Conservation (phyloP, 352 stramenopile genomes). For the Peronospora farinosa region DNA sequence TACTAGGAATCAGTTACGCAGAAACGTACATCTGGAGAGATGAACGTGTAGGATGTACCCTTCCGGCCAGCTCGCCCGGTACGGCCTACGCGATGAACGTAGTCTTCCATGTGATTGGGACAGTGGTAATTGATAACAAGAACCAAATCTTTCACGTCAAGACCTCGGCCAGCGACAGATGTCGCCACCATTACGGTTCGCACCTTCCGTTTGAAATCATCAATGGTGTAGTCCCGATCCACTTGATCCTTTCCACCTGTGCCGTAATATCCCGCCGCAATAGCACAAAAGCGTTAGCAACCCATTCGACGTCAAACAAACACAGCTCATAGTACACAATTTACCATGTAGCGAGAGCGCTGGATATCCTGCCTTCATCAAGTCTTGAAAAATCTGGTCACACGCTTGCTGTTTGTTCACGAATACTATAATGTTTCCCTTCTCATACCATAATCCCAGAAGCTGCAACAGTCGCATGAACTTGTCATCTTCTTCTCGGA, state of each 20-base stretch:
- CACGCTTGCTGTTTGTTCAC: constrained; percentile 97
- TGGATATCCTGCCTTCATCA: constrained; percentile 94
- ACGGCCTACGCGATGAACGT: constrained; percentile 97
- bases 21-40: constrained; percentile 88
- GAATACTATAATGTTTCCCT: constrained; percentile 98
- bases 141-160: constrained; percentile 97
- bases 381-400: constrained; percentile 95
- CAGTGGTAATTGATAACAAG: constrained; percentile 99
- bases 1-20: neutral
- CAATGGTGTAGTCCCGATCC: constrained; percentile 98
- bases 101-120: constrained; percentile 99
- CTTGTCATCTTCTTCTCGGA: constrained; percentile 98
- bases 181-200: constrained; percentile 92
- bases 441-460: constrained; percentile 94
- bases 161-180: constrained; percentile 93
- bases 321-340: neutral
- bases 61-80: constrained; percentile 93
- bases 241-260: constrained; percentile 97
- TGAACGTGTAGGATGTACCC: constrained; percentile 99
- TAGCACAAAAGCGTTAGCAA: constrained; percentile 10
- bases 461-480: constrained; percentile 97
- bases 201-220: constrained; percentile 97
- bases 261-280: neutral
- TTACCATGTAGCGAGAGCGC: constrained; percentile 94
- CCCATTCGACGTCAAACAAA: neutral